These are phyloP conservation scores for Rhodotorula sp. DNA, from an alignment of 1,284 basidiomycete species.

Conservation along the genomic window DNA sequence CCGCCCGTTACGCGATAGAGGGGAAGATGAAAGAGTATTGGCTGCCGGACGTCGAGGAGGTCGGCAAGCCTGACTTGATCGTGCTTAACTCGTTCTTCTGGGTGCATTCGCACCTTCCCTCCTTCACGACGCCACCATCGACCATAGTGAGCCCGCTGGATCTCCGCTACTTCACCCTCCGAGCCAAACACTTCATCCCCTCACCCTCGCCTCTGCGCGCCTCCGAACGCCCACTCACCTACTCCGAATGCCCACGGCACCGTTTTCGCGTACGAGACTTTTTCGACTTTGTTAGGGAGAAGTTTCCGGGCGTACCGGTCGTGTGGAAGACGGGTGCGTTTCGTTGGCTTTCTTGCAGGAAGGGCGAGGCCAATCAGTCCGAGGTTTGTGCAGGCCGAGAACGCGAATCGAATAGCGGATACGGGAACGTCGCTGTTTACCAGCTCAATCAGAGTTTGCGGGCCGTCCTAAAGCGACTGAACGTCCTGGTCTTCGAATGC, in stretches of 20 bases:
- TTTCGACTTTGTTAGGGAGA: background rate
- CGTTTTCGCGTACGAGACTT: background rate
- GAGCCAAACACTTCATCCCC: background rate
- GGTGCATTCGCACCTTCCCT: background rate
- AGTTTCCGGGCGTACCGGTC: slow-evolving; percentile 3
- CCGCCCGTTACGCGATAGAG: background rate
- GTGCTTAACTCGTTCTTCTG: slow-evolving; percentile 12
- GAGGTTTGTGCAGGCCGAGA: background rate
- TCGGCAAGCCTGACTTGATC: slow-evolving; percentile 1
- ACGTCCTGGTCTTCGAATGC: slow-evolving; percentile 3
- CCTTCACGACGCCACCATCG: background rate
- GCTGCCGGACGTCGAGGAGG: background rate
- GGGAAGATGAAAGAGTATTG: background rate
- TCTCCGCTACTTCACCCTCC: slow-evolving; percentile 8
- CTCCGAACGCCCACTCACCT: background rate
- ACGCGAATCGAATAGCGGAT: background rate
- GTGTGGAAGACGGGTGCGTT: slow-evolving; percentile 5
- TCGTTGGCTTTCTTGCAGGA: too few relatives aligned
- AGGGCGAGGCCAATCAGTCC: too few relatives aligned
- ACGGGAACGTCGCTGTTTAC: slow-evolving; percentile 4
- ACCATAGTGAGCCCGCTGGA: background rate
- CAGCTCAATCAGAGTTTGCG: slow-evolving; percentile 8
- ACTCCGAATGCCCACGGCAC: slow-evolving; percentile 6
- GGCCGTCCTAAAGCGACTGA: background rate
- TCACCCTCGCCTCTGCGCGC: background rate